Conservation (phyloP, 2,329 filamentous ascomycete species). For the Penicillium sp. region DNA sequence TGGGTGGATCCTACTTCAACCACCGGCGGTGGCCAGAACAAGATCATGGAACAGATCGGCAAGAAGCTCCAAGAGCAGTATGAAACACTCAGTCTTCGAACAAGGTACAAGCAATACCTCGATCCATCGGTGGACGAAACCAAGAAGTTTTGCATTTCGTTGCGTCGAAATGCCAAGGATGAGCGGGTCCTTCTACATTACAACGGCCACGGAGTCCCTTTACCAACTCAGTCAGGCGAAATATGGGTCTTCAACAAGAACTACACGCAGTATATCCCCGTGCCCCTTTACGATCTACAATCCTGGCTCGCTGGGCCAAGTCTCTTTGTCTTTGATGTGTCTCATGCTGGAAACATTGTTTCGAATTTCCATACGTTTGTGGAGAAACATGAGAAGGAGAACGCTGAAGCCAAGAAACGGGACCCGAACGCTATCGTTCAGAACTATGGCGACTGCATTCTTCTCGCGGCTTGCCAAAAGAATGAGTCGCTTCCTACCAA, state of each 20-base stretch:
- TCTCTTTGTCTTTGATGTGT: slow-evolving; percentile 97
- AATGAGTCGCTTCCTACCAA: slow-evolving; percentile 95
- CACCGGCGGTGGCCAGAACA: slow-evolving; percentile 72
- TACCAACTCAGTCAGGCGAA: slow-evolving; percentile 92
- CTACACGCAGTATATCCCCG: slow-evolving; percentile 97
- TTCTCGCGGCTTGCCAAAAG: slow-evolving; percentile 86
- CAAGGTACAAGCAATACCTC: slow-evolving; percentile 95
- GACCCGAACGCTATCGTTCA: slow-evolving; percentile 70
- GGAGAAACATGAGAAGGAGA: slow-evolving; percentile 91
- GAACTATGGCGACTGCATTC: slow-evolving; percentile 83
- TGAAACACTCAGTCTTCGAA: slow-evolving; percentile 90
- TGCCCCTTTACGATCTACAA: slow-evolving; percentile 92
- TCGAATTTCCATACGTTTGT: slow-evolving; percentile 93
- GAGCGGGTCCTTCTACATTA: slow-evolving; percentile 98
- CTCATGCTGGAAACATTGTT: slow-evolving; percentile 92
- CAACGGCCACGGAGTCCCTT: slow-evolving; percentile 95
- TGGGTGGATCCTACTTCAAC: slow-evolving; percentile 91
- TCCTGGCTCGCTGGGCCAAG: slow-evolving; percentile 95
- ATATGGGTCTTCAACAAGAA: slow-evolving; percentile 99
- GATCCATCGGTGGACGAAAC: slow-evolving; percentile 97
- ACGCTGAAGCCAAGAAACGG: slow-evolving; percentile 72
- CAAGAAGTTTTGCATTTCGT: slow-evolving; percentile 90
- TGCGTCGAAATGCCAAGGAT: slow-evolving; percentile 91
- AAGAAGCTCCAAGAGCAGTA: slow-evolving; percentile 97
- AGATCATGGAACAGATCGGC: slow-evolving; percentile 90